Evolutionary conservation across 2,329 filamentous ascomycete genomes (phyloP), one percentile per base, ranked within the genome.

Genomic region (Fusarium oligoseptatum): DNA sequence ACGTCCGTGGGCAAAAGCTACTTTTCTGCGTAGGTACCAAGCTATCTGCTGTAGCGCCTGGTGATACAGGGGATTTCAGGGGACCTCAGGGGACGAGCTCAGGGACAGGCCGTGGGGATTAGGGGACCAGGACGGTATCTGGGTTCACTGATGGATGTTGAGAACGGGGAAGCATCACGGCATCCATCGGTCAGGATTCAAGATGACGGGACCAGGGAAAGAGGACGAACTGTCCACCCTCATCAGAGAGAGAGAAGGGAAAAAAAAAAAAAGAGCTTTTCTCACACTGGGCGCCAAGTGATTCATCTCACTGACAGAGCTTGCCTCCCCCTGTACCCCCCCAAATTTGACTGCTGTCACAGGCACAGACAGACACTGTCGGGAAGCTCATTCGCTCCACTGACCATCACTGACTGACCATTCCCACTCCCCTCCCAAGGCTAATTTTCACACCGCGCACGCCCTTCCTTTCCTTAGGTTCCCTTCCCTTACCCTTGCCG

Each of bases 11-110:
- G 48, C 48, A 57, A 52, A 55, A 55, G 48, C 48, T 55, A 55
- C 27, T 55, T 55, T 55, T 55, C 48, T 32, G 24, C 48, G 48
- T 32, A 29, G 27, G 27, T 32, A 34, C 50, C 55, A 57, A 58
- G 36, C 48, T 57, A 64, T 64, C 61, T 56, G 61, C 52, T 55
- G 60, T 73, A 73, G 72, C 50, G 57, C 60, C 50, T 27, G 32
- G 29, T 67, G 65, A 64, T 56, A 67, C 50, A 62, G 64, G 57
- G 57, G 41, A 37, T 9, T 48, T 65, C 37, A 65, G 64, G 57
- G 57, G 41, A 36, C 15, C 27, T 65, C 37, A 60, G 62, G 62
- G 52, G 52, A 60, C 62, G 20, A 65, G 15, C 62, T 65, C 48
- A 64, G 62, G 48, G n/a, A 50, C 45, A 36, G 24, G 36, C 56